Base-by-base conservation (phyloP, 345 rosid species). In the Combretum micranthum region DNA sequence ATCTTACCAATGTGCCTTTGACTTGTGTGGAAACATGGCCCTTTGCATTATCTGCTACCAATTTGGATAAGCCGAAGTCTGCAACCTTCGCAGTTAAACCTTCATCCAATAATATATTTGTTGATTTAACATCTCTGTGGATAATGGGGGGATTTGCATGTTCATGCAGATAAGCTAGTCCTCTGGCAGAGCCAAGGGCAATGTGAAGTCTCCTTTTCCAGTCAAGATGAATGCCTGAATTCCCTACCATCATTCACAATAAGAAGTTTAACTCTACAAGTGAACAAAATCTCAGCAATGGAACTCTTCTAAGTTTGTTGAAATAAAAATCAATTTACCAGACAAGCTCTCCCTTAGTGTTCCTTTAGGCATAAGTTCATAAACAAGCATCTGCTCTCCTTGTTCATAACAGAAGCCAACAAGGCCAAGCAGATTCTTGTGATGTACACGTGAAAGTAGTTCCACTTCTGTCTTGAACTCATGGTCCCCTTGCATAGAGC, bases 391-490 rank as follows among this genome's bases (percentile, higher is more conserved):
- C 70, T 93, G 99, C 39, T 93, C 97, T 54, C 96, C 94, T 75
- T 87, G 96, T 56, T 93, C 96, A 42, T 81, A 79, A 57, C 96
- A 93, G 68, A 93, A 89, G 2, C 99, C 99, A 1, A 89, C 75
- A 50, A 93, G 99, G 9, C 87, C 88, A 4, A 89, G 86, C 9
- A 93, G 88, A 69, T 93, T 93, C 73, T 82, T 93, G 80, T 93
- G 99, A 71, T 93, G 97, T 57, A 89, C 99, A 54, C 99, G 69
- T 12, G 98, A 93, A 44, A 93, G 94, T 81, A 93, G 68, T 74
- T 93, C 99, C 12, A 93, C 85, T 67, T 93, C 99, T 19, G 95
- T 93, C 77, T 83, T 88, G 88, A 93, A 88, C 74, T 93, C 97
- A 7, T 61, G 82, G 0, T 91, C 97, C 0, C 99, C 94, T 77